Evolutionary conservation across 1,284 basidiomycete species (phyloP).

Genomic region (Trichosporon inkin): DNA sequence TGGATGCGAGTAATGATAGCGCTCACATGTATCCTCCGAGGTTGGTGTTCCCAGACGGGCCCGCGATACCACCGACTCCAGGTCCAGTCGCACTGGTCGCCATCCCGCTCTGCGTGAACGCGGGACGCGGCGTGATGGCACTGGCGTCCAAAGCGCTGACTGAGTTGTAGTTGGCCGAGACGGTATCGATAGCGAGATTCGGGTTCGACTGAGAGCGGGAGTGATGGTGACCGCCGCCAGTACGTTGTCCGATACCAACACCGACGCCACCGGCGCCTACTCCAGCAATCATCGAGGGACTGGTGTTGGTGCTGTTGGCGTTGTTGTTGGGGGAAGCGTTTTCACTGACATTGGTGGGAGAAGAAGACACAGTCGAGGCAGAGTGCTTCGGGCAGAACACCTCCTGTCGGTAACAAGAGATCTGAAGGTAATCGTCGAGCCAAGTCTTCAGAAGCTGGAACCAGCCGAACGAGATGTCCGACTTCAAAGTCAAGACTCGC

Average conservation of each 20-base stretch:
- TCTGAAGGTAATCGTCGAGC: slow-evolving; percentile 43
- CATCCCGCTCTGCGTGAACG: slow-evolving; percentile 17
- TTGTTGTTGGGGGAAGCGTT: neutral
- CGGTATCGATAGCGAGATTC: slow-evolving; percentile 22
- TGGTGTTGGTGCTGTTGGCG: neutral
- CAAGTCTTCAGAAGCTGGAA: slow-evolving; percentile 48
- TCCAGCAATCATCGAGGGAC: neutral
- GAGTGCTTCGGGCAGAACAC: slow-evolving; percentile 21
- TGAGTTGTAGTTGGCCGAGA: slow-evolving; percentile 16
- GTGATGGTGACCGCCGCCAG: neutral
- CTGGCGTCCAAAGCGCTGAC: slow-evolving; percentile 16
- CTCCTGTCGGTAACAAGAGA: slow-evolving; percentile 32
- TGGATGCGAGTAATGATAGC: neutral
- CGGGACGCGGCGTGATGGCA: slow-evolving; percentile 23
- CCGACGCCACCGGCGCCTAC: neutral
- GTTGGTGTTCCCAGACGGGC: neutral
- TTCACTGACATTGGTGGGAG: neutral
- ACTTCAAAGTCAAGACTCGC: slow-evolving; percentile 39
- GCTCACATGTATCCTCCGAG: neutral
- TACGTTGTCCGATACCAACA: neutral
- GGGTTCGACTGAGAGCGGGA: slow-evolving; percentile 5
- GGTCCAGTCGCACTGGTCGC: slow-evolving; percentile 15
- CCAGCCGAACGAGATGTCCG: slow-evolving; percentile 37
- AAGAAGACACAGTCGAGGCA: neutral
- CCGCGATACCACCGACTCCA: slow-evolving; percentile 30